Evolutionary conservation across 2,329 filamentous ascomycete genomes (phyloP).

Genomic region (Aspergillus fructus): DNA sequence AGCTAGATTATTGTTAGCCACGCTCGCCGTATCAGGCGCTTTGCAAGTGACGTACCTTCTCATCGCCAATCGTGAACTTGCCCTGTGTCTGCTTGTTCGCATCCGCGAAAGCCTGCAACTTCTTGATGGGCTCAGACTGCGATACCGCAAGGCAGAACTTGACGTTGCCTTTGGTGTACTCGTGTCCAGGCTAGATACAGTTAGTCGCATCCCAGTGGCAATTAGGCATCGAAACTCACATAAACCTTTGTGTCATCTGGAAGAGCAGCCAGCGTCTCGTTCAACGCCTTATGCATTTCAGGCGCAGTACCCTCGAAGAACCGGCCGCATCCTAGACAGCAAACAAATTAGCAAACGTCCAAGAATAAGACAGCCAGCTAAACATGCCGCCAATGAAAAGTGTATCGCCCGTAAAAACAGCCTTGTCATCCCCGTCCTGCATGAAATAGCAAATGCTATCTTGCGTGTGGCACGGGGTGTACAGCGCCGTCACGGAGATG

Average conservation of each 20-base stretch:
- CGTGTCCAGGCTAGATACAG: slow-evolving; percentile 73
- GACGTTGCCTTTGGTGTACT: slow-evolving; percentile 97
- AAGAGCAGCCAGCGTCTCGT: slow-evolving; percentile 74
- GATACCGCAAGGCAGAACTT: slow-evolving; percentile 79
- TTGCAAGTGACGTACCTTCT: slow-evolving; percentile 66
- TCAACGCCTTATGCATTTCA: slow-evolving; percentile 92
- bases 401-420: slow-evolving; percentile 94
- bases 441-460: slow-evolving; percentile 96
- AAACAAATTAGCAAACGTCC: background rate
- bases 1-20: slow-evolving; percentile 50
- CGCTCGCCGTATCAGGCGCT: background rate
- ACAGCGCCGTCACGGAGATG: slow-evolving; percentile 80
- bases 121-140: slow-evolving; percentile 72
- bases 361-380: background rate
- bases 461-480: slow-evolving; percentile 97
- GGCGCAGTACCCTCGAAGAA: slow-evolving; percentile 91
- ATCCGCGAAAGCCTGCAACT: slow-evolving; percentile 73
- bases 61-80: slow-evolving; percentile 93
- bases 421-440: slow-evolving; percentile 71
- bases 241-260: slow-evolving; percentile 92
- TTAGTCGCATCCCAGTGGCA: background rate
- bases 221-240: slow-evolving; percentile 53
- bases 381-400: slow-evolving; percentile 81
- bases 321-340: slow-evolving; percentile 73
- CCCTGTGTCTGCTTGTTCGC: slow-evolving; percentile 86